A percentile compares a stretch with the other conserved stretches of the same genome.
Conservation (phyloP, 805 yeast species). For the Ogataea chonburiensis region DNA sequence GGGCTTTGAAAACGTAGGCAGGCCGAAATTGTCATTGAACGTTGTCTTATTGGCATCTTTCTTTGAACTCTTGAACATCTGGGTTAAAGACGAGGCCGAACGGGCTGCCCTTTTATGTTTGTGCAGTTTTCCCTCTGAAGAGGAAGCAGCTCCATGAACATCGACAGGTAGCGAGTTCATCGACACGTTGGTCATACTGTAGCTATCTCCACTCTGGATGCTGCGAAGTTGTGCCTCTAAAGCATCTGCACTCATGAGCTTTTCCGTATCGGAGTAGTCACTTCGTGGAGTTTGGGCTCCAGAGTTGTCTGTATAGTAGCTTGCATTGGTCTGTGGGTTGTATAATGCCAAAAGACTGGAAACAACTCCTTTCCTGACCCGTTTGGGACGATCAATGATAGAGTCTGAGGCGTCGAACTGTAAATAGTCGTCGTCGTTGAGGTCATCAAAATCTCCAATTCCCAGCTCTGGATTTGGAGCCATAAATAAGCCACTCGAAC, state of each 20-base stretch:
- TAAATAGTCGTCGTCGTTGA: conserved; percentile 33
- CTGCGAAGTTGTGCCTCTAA: conserved; percentile 22
- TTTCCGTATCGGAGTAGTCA: conserved; percentile 18
- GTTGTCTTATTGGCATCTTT: conserved; percentile 7
- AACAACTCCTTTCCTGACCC: conserved; percentile 82
- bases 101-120: conserved; percentile 15
- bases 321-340: conserved; percentile 39
- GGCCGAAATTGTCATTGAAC: conserved; percentile 13
- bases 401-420: conserved; percentile 54
- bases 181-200: conserved; percentile 9
- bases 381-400: conserved; percentile 39
- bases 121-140: conserved; percentile 17
- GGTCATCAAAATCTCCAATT: conserved; percentile 30
- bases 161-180: conserved; percentile 7
- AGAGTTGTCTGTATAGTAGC: conserved; percentile 16
- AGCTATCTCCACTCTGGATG: conserved; percentile 8
- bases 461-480: conserved; percentile 38
- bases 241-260: conserved; percentile 16
- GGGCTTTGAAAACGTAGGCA: conserved; percentile 23
- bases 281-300: conserved; percentile 26
- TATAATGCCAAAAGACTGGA: conserved; percentile 75
- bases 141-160: conserved; percentile 13
- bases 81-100: conserved; percentile 15
- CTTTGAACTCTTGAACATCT: conserved; percentile 8
- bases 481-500: conserved; percentile 13